Evolutionary conservation across 108 stramenopile species (phyloP), one percentile per base, ranked within the genome.

Genomic region (Thalassiosira profunda): DNA sequence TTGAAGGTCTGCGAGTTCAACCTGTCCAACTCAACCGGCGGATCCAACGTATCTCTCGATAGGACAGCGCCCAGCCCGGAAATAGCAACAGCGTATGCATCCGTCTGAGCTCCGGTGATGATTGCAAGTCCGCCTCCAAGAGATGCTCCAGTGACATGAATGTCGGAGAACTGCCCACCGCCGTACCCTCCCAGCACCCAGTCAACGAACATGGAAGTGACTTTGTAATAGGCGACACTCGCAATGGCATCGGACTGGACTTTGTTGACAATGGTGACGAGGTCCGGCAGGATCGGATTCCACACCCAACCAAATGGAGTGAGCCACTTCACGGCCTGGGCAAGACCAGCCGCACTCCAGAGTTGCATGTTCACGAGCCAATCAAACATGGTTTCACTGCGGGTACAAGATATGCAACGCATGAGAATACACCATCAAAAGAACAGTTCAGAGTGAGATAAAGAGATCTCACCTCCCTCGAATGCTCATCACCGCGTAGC

Each of bases 91-190:
- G 88, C 79, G 10, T 72, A 86, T 23, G 80, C 69, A 14, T 64
- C 62, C 10, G 86, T 72, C 72, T 91, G 90, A 21, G 93, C 93
- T 7, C 87, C 93, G 38, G 89, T 83, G 2, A 95, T 92, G 10
- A 95, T 85, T 12, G 93, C 83, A 25, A 95, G 42, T 10, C 94
- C 93, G 10, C 92, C 92, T 30, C 92, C 74, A 15, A 83, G 74
- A 46, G 55, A 62, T 20, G 66, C 76, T 10, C 81, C 81, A 6
- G 81, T 82, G 6, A 82, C 15, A 14, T 30, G 65, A 3, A 82
- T 36, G 15, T 64, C 62, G 29, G 64, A 26, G 24, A 67, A 61
- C 17, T 66, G 40, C 6, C 15, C 26, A 5, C 44, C 60, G 46
- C 71, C 76, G 41, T 63, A 74, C 6, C 72, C 77, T 5, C 20